Conservation (phyloP, 78 protist species). For the Diacronema lutheri region DNA sequence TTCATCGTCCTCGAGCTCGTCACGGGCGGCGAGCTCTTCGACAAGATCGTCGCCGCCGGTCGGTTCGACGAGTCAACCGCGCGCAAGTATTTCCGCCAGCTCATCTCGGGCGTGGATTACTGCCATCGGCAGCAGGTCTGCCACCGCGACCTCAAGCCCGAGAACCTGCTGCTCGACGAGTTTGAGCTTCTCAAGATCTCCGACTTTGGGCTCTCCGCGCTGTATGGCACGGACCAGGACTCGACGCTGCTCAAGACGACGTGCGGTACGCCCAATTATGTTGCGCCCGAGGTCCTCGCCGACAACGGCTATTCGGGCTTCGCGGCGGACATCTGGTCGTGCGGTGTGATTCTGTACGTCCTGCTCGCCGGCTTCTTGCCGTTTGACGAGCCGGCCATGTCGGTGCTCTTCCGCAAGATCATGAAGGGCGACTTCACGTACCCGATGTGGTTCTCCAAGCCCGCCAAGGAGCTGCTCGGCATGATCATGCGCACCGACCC, state of each 20-base stretch:
- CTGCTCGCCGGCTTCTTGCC: slow-evolving; percentile 31
- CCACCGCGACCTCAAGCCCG: slow-evolving; percentile 67
- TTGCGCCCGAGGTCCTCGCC: slow-evolving; percentile 55
- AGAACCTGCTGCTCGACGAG: slow-evolving; percentile 64
- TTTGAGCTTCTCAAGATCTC: slow-evolving; percentile 55
- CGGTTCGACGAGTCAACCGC: slow-evolving; percentile 25
- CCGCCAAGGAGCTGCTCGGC: not conserved
- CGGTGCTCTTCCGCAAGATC: slow-evolving; percentile 40
- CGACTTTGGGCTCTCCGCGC: slow-evolving; percentile 66
- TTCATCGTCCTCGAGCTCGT: slow-evolving; percentile 49
- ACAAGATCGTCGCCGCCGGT: slow-evolving; percentile 32
- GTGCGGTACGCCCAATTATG: slow-evolving; percentile 67
- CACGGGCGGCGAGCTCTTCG: slow-evolving; percentile 60
- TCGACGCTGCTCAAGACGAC: slow-evolving; percentile 40
- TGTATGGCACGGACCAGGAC: not conserved
- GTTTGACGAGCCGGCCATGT: slow-evolving; percentile 31
- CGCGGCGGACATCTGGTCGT: slow-evolving; percentile 71
- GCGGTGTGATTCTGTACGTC: slow-evolving; percentile 61
- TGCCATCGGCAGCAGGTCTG: slow-evolving; percentile 31
- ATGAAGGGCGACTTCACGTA: slow-evolving; percentile 1
- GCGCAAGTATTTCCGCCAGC: slow-evolving; percentile 45
- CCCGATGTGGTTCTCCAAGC: slow-evolving; percentile 23
- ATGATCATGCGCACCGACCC: slow-evolving; percentile 30
- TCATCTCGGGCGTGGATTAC: slow-evolving; percentile 30
- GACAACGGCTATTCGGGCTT: slow-evolving; percentile 62